Conservation (phyloP, 768 basidiomycete species). For the Rhizopogon roseolus region DNA sequence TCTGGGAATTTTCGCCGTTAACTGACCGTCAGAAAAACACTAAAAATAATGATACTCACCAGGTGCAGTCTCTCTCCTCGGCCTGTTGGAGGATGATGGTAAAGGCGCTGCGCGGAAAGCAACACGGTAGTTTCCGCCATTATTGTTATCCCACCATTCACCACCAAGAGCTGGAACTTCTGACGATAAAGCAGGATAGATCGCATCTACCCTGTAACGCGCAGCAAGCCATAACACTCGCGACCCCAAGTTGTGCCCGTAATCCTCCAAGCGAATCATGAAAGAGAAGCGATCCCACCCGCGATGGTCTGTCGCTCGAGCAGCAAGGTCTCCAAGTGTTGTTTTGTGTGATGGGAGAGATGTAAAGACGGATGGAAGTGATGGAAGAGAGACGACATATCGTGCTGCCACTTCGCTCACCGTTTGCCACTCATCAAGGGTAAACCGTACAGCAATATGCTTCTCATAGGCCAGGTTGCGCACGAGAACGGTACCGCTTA, state of each 20-base stretch:
- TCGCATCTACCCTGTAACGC: conserved; percentile 35
- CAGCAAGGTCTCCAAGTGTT: not conserved
- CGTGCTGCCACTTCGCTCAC: conserved; percentile 75
- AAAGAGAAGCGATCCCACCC: conserved; percentile 61
- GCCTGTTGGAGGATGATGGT: not conserved
- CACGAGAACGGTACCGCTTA: conserved; percentile 77
- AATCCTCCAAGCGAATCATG: conserved; percentile 67
- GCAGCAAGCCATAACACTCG: conserved; percentile 60
- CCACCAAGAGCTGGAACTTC: conserved; percentile 38
- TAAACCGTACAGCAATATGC: conserved; percentile 80
- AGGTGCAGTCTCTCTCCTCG: conserved; percentile 17
- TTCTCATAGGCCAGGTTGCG: conserved; percentile 88
- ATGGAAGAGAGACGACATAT: conserved; percentile 38
- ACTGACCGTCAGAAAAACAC: not conserved
- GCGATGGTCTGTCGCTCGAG: not conserved
- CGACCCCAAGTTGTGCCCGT: conserved; percentile 42
- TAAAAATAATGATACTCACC: conserved; percentile 6
- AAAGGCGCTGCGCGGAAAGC: conserved; percentile 40
- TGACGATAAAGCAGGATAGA: conserved; percentile 13
- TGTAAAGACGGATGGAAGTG: conserved; percentile 27
- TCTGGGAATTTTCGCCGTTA: conserved; percentile 4
- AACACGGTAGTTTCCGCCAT: conserved; percentile 70
- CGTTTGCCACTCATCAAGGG: conserved; percentile 92
- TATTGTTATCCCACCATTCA: conserved; percentile 97
- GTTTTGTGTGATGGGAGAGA: not conserved